Percentiles rank a stretch among this genome's conserved stretches.
Conservation (phyloP, 2,329 filamentous ascomycete genomes). For the Neonectria hederae region DNA sequence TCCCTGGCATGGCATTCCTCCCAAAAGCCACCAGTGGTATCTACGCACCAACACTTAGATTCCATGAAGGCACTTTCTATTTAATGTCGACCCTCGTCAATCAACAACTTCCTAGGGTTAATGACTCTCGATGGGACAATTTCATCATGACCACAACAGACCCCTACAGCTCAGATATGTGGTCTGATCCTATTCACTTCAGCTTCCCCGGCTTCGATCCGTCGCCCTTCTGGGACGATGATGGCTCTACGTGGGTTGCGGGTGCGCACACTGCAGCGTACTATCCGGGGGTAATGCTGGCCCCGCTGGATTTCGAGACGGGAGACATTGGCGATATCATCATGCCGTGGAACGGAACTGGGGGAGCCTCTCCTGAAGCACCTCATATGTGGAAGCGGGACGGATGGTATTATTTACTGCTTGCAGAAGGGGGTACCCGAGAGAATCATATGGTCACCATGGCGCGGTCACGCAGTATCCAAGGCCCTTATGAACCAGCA, state of each 20-base stretch:
- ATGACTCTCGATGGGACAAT: slow-evolving; percentile 39
- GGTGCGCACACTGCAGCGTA: slow-evolving; percentile 40
- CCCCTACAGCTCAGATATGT: slow-evolving; percentile 50
- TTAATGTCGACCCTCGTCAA: slow-evolving; percentile 54
- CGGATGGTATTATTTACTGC: slow-evolving; percentile 58
- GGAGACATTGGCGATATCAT: slow-evolving; percentile 45
- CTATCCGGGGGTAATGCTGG: slow-evolving; percentile 34
- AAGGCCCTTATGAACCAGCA: slow-evolving; percentile 55
- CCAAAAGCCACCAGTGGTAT: slow-evolving; percentile 48
- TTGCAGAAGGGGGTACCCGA: slow-evolving; percentile 59
- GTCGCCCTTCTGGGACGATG: slow-evolving; percentile 33
- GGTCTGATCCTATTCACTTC: slow-evolving; percentile 49
- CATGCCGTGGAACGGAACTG: slow-evolving; percentile 56
- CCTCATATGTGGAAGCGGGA: slow-evolving; percentile 57
- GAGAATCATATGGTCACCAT: slow-evolving; percentile 55
- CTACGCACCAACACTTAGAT: slow-evolving; percentile 59
- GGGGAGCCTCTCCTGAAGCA: slow-evolving; percentile 52
- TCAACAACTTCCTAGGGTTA: slow-evolving; percentile 42
- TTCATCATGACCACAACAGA: slow-evolving; percentile 54
- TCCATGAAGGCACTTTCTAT: slow-evolving; percentile 55
- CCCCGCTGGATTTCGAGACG: slow-evolving; percentile 47
- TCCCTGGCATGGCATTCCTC: slow-evolving; percentile 46
- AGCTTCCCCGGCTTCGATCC: slow-evolving; percentile 35
- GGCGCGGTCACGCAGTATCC: slow-evolving; percentile 51
- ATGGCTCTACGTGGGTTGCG: slow-evolving; percentile 48